Conservation (phyloP, 2,329 filamentous ascomycete species). For the Bipolaris oryzae region DNA sequence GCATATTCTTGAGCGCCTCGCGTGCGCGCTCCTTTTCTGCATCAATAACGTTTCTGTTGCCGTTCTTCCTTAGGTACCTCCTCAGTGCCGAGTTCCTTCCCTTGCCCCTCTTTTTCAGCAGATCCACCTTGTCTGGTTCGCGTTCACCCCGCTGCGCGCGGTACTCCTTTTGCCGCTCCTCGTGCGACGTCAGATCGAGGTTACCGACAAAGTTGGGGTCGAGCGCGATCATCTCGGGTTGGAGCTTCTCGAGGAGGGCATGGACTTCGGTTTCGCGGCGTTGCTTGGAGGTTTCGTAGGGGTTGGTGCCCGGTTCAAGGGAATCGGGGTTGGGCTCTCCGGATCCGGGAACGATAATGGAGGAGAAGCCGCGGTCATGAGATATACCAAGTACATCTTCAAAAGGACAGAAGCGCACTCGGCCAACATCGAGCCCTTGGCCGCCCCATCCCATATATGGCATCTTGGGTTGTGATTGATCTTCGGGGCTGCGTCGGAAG, state of each 20-base stretch:
- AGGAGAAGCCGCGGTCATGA: slow-evolving; percentile 86
- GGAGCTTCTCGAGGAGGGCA: slow-evolving; percentile 87
- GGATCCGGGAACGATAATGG: slow-evolving; percentile 88
- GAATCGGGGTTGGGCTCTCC: slow-evolving; percentile 97
- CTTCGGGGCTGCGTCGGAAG: slow-evolving; percentile 76
- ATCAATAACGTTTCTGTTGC: slow-evolving; percentile 92
- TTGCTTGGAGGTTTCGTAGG: slow-evolving; percentile 92
- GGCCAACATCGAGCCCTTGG: slow-evolving; percentile 79
- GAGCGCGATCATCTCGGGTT: slow-evolving; percentile 95
- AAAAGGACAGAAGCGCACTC: slow-evolving; percentile 89
- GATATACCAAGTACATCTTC: slow-evolving; percentile 89
- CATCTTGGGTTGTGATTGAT: slow-evolving; percentile 71
- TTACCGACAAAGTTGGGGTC: slow-evolving; percentile 91
- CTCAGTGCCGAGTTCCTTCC: slow-evolving; percentile 89
- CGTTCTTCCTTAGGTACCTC: slow-evolving; percentile 89
- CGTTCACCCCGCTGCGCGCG: slow-evolving; percentile 72
- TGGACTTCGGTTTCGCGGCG: slow-evolving; percentile 92
- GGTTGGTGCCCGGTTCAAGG: slow-evolving; percentile 77
- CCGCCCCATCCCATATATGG: slow-evolving; percentile 95
- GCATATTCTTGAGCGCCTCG: slow-evolving; percentile 68
- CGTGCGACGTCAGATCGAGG: slow-evolving; percentile 79
- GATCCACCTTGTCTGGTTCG: slow-evolving; percentile 62
- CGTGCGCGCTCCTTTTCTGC: slow-evolving; percentile 89
- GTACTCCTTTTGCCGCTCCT: slow-evolving; percentile 76
- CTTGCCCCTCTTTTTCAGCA: slow-evolving; percentile 75